Base-by-base conservation (phyloP, 306 rosid species). In the Prunus mongolica region DNA sequence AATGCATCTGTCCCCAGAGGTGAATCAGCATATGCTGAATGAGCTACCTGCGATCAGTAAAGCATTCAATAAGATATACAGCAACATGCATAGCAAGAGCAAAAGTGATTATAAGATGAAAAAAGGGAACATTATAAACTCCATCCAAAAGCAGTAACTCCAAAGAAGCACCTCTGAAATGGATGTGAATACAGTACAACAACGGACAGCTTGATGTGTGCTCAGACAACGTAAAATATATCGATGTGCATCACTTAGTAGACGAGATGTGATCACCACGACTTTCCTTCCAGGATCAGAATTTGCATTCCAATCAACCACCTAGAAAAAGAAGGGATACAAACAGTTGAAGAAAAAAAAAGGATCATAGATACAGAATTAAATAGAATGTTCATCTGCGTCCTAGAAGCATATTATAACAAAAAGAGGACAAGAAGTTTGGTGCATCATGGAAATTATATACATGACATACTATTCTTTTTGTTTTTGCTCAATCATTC, bases 1-100 rank as follows among this genome's bases (percentile, higher is more conserved):
- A 83, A 94, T 69, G 97, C 98, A 87, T 91, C 97, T 64, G 98
- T 91, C 75, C 98, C 97, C 83, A 94, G 83, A 75, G 97, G 98
- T 63, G 94, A 94, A 86, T 91, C 97, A 65, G 96, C 93, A 87
- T 80, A 94, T 65, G 81, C 76, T 51, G 93, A 86, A 83, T 91
- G 97, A 81, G 93, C 87, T 65, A 86, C 77, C 97, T 91, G 94
- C 85, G 76, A 63, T 82, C 69, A 60, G 68, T 38, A 73, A 71
- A 73, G 73, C 73, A 73, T 50, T 72, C 58, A 18, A 67, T 75
- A 74, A 75, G 69, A 77, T 32, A 57, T 28, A 45, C 47, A 5
- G 2, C 8, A 54, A 44, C 12, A 62, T 62, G 67, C 18, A 13
- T 45, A 54, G 60, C 12, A 76, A 52, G 34, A 54, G 34, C 13